These are phyloP conservation scores for Ananas comosus DNA, from an alignment of 176 grass and related monocot genomes.

Conservation along the genomic window DNA sequence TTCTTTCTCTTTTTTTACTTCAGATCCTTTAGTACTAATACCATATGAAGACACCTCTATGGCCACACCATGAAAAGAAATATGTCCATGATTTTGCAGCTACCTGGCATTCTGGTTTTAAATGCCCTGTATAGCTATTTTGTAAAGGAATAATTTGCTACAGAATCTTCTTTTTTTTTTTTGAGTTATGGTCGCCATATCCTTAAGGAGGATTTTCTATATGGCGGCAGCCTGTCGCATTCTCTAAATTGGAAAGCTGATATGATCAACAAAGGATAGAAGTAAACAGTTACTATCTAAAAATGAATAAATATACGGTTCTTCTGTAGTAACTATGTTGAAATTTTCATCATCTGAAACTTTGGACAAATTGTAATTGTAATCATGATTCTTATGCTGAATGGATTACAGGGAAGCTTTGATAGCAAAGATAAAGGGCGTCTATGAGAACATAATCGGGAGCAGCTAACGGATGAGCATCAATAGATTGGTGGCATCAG, in stretches of 20 bases:
- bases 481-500: neutral
- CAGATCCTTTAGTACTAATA: neutral
- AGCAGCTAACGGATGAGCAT: slow-evolving; percentile 22
- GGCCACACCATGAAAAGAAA: neutral
- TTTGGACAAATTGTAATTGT: neutral
- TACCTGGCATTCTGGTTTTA: neutral
- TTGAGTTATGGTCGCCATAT: neutral
- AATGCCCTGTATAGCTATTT: neutral
- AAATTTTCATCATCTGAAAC: neutral
- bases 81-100: neutral
- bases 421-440: slow-evolving; percentile 41
- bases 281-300: neutral
- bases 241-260: neutral
- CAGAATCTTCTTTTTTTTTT: neutral
- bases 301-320: neutral
- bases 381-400: neutral
- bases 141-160: neutral
- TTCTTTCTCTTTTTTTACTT: neutral
- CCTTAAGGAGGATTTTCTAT: no score
- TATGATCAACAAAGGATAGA: neutral
- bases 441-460: slow-evolving; percentile 44
- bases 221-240: neutral
- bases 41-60: neutral
- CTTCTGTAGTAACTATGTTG: neutral
- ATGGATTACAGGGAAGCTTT: slow-evolving; percentile 43